A percentile compares a stretch with the other conserved stretches of the same genome.
Conservation (phyloP, 805 yeast species). For the Pichia cabralensis region DNA sequence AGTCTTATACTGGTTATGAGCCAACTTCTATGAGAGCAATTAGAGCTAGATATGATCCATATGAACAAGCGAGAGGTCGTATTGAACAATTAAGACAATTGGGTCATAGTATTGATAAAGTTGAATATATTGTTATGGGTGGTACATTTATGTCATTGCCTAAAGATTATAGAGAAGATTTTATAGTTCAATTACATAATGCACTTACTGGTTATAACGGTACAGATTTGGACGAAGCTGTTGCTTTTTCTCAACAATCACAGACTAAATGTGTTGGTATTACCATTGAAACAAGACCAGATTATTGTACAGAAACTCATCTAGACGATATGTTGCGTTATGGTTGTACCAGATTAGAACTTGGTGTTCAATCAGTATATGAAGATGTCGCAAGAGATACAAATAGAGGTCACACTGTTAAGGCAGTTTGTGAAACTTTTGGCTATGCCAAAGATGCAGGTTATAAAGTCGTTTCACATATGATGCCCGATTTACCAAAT, state of each 20-base stretch:
- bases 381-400: constrained; percentile 99
- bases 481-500: constrained; percentile 99
- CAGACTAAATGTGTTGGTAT: constrained; percentile 97
- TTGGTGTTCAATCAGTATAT: constrained; percentile 94
- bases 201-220: constrained; percentile 92
- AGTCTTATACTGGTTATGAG: constrained; percentile 96
- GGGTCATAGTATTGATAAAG: constrained; percentile 95
- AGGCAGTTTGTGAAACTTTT: constrained; percentile 92
- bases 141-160: constrained; percentile 98
- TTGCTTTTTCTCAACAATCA: constrained; percentile 83
- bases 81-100: constrained; percentile 90
- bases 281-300: constrained; percentile 97
- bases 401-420: constrained; percentile 95
- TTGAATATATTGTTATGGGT: constrained; percentile 97
- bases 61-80: constrained; percentile 96
- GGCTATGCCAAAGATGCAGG: constrained; percentile 97
- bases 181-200: constrained; percentile 84
- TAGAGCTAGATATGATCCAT: constrained; percentile 95
- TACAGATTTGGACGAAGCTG: constrained; percentile 80
- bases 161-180: constrained; percentile 77
- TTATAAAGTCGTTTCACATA: constrained; percentile 93
- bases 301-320: constrained; percentile 94
- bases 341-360: constrained; percentile 94
- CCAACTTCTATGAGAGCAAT: constrained; percentile 99
- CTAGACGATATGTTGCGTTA: constrained; percentile 90